phyloP scores from a whole-genome alignment of 2,329 filamentous ascomycete species.

The Chrysosphaeria jannelii region DNA sequence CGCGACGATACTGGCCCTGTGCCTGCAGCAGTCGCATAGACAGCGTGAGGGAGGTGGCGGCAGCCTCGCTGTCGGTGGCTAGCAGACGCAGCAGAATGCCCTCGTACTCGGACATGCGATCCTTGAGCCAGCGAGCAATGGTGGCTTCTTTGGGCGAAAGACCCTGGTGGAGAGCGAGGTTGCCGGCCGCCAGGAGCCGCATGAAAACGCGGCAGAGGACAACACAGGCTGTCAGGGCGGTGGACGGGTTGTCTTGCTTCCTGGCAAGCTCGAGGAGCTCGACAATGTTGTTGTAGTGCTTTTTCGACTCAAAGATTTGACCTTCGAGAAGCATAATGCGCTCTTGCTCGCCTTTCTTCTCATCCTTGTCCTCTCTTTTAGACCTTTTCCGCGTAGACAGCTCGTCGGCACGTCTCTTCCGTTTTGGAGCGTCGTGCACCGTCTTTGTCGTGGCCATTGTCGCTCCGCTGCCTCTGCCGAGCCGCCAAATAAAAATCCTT shows the following conservation, averaged over 20 bases:
- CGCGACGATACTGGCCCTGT: constrained; percentile 32
- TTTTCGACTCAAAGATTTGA: constrained; percentile 57
- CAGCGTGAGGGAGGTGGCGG: constrained; percentile 43
- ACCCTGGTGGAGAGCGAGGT: constrained; percentile 31
- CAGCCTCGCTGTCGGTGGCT: constrained; percentile 24
- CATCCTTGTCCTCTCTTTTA: constrained; percentile 13
- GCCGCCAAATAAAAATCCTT: too few relatives aligned
- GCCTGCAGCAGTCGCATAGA: constrained; percentile 64
- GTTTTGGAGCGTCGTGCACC: too few relatives aligned
- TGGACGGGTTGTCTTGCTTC: constrained; percentile 1
- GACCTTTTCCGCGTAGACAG: too few relatives aligned
- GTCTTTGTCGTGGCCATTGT: too few relatives aligned
- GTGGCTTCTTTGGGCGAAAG: constrained; percentile 43
- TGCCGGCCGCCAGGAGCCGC: constrained; percentile 45
- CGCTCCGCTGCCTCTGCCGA: too few relatives aligned
- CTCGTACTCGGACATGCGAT: constrained; percentile 42
- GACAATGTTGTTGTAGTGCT: constrained; percentile 76
- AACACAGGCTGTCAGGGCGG: constrained; percentile 36
- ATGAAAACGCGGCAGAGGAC: constrained; percentile 69
- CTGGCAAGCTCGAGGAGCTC: constrained; percentile 32
- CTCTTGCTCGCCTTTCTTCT: constrained; percentile 19
- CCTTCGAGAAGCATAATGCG: constrained; percentile 48
- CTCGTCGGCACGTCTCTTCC: too few relatives aligned
- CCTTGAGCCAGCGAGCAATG: constrained; percentile 51
- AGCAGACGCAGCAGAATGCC: constrained; percentile 29